These are phyloP conservation scores for Trypanosoma vivax DNA, from an alignment of 208 protist species.

Conservation along the genomic window DNA sequence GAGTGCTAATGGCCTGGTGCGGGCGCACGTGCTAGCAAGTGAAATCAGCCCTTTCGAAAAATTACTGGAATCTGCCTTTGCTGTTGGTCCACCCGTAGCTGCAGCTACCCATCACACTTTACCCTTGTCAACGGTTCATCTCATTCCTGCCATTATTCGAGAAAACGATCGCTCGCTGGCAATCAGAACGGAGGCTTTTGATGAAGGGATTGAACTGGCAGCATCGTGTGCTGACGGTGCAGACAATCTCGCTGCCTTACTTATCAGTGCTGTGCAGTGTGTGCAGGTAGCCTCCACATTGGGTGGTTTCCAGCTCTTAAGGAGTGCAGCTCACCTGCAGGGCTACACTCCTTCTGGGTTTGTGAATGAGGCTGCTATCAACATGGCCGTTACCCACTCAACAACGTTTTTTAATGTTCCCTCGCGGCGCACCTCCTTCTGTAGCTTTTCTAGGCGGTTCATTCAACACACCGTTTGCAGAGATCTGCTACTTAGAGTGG, in stretches of 20 bases:
- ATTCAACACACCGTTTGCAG: constrained; percentile 44
- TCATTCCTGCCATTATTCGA: constrained; percentile 12
- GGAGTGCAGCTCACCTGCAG: constrained; percentile 50
- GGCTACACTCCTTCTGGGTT: constrained; percentile 41
- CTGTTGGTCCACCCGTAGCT: constrained; percentile 5
- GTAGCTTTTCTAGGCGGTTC: constrained; percentile 55
- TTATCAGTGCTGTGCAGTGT: constrained; percentile 20
- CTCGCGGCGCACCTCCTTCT: constrained; percentile 31
- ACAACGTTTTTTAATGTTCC: constrained; percentile 1
- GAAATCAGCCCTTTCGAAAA: constrained; percentile 15
- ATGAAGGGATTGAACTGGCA: constrained; percentile 27
- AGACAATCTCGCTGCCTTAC: constrained; percentile 24
- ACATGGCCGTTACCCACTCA: constrained; percentile 21
- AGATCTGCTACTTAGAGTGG: constrained; percentile 47
- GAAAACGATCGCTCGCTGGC: background rate
- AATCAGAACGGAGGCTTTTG: constrained; percentile 12
- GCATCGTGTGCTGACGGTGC: constrained; percentile 22
- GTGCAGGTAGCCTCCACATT: constrained; percentile 13
- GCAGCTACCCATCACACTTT: background rate
- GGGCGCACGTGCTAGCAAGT: constrained; percentile 16
- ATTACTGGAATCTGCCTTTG: constrained; percentile 20
- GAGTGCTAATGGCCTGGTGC: constrained; percentile 2
- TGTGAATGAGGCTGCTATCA: constrained; percentile 16
- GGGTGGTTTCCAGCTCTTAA: constrained; percentile 34
- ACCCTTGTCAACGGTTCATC: constrained; percentile 11